Percentiles rank a stretch among this genome's conserved stretches.
Conservation (phyloP, 1,284 basidiomycete species). For the Ceratobasidium sp. region DNA sequence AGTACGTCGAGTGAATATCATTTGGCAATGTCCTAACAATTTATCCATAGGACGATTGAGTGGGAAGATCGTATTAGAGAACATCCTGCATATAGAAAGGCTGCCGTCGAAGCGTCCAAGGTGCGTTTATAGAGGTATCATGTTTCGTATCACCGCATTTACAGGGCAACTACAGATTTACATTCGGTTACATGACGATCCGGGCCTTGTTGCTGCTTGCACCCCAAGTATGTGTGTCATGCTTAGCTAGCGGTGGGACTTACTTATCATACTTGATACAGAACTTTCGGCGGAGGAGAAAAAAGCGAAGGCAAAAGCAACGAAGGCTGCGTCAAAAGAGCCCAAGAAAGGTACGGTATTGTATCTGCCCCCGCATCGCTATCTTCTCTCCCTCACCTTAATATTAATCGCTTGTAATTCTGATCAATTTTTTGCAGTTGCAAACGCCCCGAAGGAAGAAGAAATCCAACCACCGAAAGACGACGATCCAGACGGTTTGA, state of each 20-base stretch:
- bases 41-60: slow-evolving; percentile 56
- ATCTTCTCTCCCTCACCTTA: slow-evolving; percentile 46
- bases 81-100: slow-evolving; percentile 78
- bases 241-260: slow-evolving; percentile 11
- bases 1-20: slow-evolving; percentile 59
- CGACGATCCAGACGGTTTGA: slow-evolving; percentile 84
- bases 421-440: slow-evolving; percentile 53
- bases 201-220: slow-evolving; percentile 63
- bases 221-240: slow-evolving; percentile 54
- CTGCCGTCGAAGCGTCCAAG: slow-evolving; percentile 75
- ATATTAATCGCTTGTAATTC: slow-evolving; percentile 1
- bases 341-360: slow-evolving; percentile 64
- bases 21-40: slow-evolving; percentile 8
- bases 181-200: slow-evolving; percentile 77
- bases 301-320: slow-evolving; percentile 91
- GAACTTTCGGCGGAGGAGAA: slow-evolving; percentile 75
- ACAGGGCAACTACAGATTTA: slow-evolving; percentile 67
- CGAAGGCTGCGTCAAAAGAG: slow-evolving; percentile 82
- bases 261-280: neutral
- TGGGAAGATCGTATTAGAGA: slow-evolving; percentile 86
- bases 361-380: neutral
- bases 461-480: slow-evolving; percentile 71
- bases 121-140: slow-evolving; percentile 56
- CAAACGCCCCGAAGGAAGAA: slow-evolving; percentile 80
- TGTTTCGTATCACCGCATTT: neutral